A percentile compares a stretch with the other conserved stretches of the same genome.
Evolutionary conservation across 1,284 basidiomycete species (phyloP).

Genomic region (Phylloboletellus chloephorus): DNA sequence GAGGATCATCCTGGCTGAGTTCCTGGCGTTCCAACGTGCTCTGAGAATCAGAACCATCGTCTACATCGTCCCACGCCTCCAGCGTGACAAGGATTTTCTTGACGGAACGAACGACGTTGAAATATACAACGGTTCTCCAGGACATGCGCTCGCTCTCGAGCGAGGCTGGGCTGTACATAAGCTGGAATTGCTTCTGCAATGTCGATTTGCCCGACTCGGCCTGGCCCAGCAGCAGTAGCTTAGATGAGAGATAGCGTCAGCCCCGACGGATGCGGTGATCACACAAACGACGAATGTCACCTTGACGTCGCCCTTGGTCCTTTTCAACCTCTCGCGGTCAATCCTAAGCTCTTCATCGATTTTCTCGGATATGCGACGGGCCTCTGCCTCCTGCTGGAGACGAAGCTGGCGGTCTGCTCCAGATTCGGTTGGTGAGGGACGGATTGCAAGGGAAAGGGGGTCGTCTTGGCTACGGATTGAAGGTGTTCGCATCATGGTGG

Average conservation of each 20-base stretch:
- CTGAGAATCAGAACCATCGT: constrained; percentile 46
- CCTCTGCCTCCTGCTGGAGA: constrained; percentile 62
- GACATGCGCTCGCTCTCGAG: constrained; percentile 73
- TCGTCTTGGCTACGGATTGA: constrained; percentile 69
- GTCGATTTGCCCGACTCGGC: constrained; percentile 82
- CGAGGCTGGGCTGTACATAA: constrained; percentile 74
- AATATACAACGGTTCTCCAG: constrained; percentile 79
- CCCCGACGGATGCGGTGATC: neutral
- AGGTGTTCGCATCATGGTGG: constrained; percentile 53
- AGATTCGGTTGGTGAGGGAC: constrained; percentile 62
- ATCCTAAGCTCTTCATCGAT: constrained; percentile 73
- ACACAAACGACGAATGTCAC: constrained; percentile 34
- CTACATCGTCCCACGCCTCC: constrained; percentile 59
- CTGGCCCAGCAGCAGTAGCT: constrained; percentile 75
- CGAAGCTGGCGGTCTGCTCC: constrained; percentile 55
- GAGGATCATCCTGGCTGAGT: constrained; percentile 21
- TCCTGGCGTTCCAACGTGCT: constrained; percentile 32
- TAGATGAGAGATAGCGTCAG: constrained; percentile 19
- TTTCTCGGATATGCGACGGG: constrained; percentile 65
- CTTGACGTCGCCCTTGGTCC: constrained; percentile 68
- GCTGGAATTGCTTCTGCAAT: constrained; percentile 79
- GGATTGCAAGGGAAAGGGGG: constrained; percentile 63
- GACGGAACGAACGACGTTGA: constrained; percentile 73
- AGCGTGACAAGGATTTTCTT: constrained; percentile 68
- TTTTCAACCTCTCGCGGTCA: constrained; percentile 59